Evolutionary conservation across 495 filamentous ascomycete species (phyloP).

Genomic region (Hypoxylon rickii): DNA sequence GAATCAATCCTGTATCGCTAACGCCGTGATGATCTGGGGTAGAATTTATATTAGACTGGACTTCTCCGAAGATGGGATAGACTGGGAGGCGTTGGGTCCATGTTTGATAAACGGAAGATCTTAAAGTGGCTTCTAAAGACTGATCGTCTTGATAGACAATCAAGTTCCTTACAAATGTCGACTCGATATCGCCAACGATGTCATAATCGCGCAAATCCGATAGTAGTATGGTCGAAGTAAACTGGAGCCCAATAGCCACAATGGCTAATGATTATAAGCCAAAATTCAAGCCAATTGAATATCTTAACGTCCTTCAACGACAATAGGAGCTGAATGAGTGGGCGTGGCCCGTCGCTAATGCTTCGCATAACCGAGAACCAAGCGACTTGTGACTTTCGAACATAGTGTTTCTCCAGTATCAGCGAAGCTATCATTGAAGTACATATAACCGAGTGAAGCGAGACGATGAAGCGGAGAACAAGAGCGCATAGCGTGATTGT

Average conservation of each 20-base stretch:
- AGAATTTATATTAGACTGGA: neutral
- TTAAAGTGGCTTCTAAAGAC: neutral
- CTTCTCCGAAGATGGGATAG: neutral
- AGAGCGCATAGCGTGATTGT: conserved; percentile 20
- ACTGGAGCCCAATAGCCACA: conserved; percentile 4
- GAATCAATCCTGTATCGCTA: neutral
- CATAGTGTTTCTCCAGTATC: conserved; percentile 16
- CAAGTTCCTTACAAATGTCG: neutral
- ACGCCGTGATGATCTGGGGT: neutral
- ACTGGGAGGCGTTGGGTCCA: neutral
- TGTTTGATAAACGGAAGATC: neutral
- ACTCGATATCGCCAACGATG: neutral
- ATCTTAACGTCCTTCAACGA: neutral
- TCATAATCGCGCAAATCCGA: conserved; percentile 8
- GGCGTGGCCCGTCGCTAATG: conserved; percentile 19
- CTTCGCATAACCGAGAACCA: conserved; percentile 16
- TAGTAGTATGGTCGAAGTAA: conserved; percentile 15
- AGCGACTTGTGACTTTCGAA: conserved; percentile 7
- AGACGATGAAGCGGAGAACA: conserved; percentile 7
- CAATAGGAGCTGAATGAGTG: conserved; percentile 1
- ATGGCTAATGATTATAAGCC: neutral
- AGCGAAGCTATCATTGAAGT: conserved; percentile 22
- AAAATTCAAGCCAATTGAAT: neutral
- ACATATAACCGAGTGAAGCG: conserved; percentile 12
- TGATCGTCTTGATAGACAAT: neutral